Conservation (phyloP, 495 filamentous ascomycete species). For the Aspergillus bertholletiae region DNA sequence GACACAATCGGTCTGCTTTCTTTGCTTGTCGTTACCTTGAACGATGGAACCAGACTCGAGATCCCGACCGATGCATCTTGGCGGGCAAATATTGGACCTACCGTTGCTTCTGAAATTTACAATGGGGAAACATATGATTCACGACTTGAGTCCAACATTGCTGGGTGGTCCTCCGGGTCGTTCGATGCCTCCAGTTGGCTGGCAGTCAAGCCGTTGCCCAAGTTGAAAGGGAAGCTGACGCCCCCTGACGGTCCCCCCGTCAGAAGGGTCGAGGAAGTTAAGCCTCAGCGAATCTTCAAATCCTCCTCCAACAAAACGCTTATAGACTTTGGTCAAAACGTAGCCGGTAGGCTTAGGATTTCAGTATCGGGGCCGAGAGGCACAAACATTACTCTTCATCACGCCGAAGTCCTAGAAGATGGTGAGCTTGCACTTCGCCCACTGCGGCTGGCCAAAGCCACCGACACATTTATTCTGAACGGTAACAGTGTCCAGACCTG, state of each 20-base stretch:
- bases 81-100: conserved; percentile 17
- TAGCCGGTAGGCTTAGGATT: conserved; percentile 8
- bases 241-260: conserved; percentile 40
- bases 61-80: conserved; percentile 20
- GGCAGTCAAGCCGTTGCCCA: conserved; percentile 18
- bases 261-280: conserved; percentile 27
- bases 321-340: conserved; percentile 14
- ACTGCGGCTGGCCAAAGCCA: not conserved
- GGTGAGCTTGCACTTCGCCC: conserved; percentile 14
- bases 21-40: conserved; percentile 33
- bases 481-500: not conserved
- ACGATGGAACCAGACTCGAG: conserved; percentile 37
- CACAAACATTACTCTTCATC: conserved; percentile 4
- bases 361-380: conserved; percentile 5
- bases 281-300: conserved; percentile 33
- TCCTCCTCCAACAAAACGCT: conserved; percentile 35
- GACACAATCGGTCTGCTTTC: conserved; percentile 38
- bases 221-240: conserved; percentile 23
- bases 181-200: conserved; percentile 9
- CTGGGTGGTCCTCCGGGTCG: conserved; percentile 4
- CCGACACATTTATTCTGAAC: not conserved
- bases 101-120: conserved; percentile 46
- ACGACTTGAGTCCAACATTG: conserved; percentile 10
- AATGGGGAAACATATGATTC: conserved; percentile 48
- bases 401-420: conserved; percentile 15